Evolutionary conservation across 176 grass and related monocot species (phyloP).

Genomic region (Avena eriantha): DNA sequence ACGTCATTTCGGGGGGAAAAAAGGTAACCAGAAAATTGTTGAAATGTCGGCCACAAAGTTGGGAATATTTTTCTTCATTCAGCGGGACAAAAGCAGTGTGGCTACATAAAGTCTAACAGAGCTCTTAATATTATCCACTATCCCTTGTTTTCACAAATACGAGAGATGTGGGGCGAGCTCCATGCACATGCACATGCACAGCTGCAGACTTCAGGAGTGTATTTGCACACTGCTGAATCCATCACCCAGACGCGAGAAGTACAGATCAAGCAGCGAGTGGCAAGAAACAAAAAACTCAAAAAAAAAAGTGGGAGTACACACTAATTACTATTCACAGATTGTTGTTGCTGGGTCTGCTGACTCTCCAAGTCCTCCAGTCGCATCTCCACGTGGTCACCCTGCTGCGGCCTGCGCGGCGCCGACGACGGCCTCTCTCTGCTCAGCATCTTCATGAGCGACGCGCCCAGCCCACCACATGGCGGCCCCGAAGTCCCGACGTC

Average conservation of each 20-base stretch:
- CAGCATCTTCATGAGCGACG: constrained; percentile 60
- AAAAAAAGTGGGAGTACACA: background rate
- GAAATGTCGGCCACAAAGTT: background rate
- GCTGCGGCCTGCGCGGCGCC: constrained; percentile 19
- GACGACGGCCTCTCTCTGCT: constrained; percentile 49
- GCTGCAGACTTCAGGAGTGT: constrained; percentile 15
- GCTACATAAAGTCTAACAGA: background rate
- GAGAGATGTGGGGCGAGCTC: background rate
- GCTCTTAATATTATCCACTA: background rate
- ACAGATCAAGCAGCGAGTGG: constrained; percentile 32
- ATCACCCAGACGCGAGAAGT: constrained; percentile 32
- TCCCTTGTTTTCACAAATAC: background rate
- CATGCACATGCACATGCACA: background rate
- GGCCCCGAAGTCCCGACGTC: constrained; percentile 41
- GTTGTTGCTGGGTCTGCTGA: constrained; percentile 26
- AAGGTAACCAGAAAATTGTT: background rate
- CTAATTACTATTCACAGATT: constrained; percentile 31
- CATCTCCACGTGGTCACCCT: constrained; percentile 32
- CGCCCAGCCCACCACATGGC: constrained; percentile 33
- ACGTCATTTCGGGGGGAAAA: background rate
- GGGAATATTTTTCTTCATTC: background rate
- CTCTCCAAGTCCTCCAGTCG: constrained; percentile 54
- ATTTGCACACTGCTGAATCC: background rate
- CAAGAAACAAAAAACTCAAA: background rate
- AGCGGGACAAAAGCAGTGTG: background rate